Base-by-base conservation (phyloP, 768 basidiomycete species). In the Gymnopilus junonius region DNA sequence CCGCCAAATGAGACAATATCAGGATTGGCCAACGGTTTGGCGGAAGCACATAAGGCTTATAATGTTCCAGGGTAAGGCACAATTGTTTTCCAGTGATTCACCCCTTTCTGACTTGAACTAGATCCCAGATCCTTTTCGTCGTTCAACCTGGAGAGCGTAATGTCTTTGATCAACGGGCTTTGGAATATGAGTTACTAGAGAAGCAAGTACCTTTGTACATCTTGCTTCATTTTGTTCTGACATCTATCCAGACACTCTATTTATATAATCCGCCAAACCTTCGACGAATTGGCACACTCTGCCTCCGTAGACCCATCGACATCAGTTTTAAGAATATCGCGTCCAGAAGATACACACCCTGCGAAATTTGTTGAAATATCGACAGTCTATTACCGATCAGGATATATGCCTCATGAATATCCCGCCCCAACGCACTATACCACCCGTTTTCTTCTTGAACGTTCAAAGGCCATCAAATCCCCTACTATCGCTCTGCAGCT, bases 401-500 rank as follows among this genome's bases (percentile, higher is more conserved):
- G 90, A 29, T 99, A 99, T 76, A 84, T 86, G 14, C 95, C 96
- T 0, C 80, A 79, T 31, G 95, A 97, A 73, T 95, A 91, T 76
- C 85, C 88, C 0, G 84, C 88, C 0, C 71, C 84, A 0, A 60
- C 75, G 5, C 85, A 90, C 51, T 99, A 93, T 78, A 71, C 75
- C 8, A 91, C 88, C 1, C 92, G 97, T 8, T 84, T 91, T n/a
- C n/a, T 87, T 14, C 82, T 99, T 35, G 96, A 99, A 73, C 82
- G 87, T 39, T 92, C 91, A 6, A 80, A 76, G 55, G 95, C 97
- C 0, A 95, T 95, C 80, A 97, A 98, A 65, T 99, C 97, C 71
- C 97, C 97, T 0, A 87, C 88, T 1, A 87, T 98, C 67, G 88
- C 91, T 5, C 83, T 99, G 14, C 97, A 99, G 67, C 87, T 98